Base-by-base conservation (phyloP, 2,329 filamentous ascomycete genomes). In the Xenosphaeropsis pyriputrescens region DNA sequence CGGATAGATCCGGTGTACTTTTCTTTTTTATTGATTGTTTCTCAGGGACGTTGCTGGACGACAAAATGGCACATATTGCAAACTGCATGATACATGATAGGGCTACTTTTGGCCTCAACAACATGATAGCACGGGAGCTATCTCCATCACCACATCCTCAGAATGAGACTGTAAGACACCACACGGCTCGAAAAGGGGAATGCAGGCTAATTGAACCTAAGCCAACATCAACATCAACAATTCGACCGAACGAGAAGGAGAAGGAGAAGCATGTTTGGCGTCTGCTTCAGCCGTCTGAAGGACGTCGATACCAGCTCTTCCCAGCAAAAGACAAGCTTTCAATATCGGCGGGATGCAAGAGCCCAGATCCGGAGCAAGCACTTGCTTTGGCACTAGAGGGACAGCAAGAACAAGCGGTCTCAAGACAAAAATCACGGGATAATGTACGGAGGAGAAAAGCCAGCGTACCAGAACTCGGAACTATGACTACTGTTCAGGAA, bases 401-500 rank as follows among this genome's bases (percentile, higher is more conserved):
- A 39, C 41, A 43, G 18, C 42, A 37, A 35, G 56, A 54, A 29
- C 57, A 49, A 41, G 60, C 61, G 30, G 55, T 74, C 36, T 32
- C 30, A 15, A 64, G 67, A 41, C 58, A 69, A 41, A 66, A 70
- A 39, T 62, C 72, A 49, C 76, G 72, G 52, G 70, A 75, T 47
- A 67, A 70, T 50, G 63, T 58, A 36, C 63, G 74, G 43, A 65
- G 75, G 47, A 68, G 75, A 44, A 81, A 81, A 51, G 61, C 72
- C 47, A 79, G 70, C 55, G 68, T 77, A 12, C 70, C 73, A 8
- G 77, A 81, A 43, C 55, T 79, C 35, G 75, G 72, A 2, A 73
- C 72, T 26, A 77, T 79, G 75, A 78, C 75, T 5, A 79, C 75
- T 2, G 75, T 80, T 12, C 74, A 79, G 45, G 76, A 80, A 50